Conservation (phyloP, 345 rosid species). For the Euphorbia tirucalli region DNA sequence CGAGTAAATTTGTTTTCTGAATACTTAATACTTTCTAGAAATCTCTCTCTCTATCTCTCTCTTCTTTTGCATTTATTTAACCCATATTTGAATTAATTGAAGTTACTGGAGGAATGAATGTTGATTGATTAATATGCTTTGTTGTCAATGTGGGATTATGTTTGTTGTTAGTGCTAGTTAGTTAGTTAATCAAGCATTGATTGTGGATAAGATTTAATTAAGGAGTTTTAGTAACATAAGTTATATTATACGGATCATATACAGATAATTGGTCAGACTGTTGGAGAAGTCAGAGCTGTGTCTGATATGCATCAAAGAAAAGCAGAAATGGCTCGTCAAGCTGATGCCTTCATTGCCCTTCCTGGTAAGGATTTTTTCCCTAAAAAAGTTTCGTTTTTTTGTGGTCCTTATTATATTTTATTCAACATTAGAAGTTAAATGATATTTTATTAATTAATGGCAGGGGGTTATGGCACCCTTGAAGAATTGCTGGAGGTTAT, state of each 20-base stretch:
- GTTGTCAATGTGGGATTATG: neutral
- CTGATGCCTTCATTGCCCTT: slow-evolving; percentile 91
- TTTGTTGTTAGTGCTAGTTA: neutral
- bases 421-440: no score
- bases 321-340: slow-evolving; percentile 95
- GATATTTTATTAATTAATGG: neutral
- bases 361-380: slow-evolving; percentile 50
- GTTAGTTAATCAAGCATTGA: neutral
- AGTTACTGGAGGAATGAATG: neutral
- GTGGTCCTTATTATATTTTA: no score
- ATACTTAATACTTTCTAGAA: no score
- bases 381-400: no score
- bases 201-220: neutral
- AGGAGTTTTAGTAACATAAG: neutral
- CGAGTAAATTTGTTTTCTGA: neutral
- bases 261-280: slow-evolving; percentile 77
- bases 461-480: slow-evolving; percentile 96
- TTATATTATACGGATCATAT: neutral
- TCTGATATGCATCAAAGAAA: slow-evolving; percentile 94
- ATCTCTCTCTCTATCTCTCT: neutral
- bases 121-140: neutral
- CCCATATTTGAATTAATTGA: neutral
- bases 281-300: slow-evolving; percentile 90
- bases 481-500: slow-evolving; percentile 95
- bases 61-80: neutral